phyloP scores from a whole-genome alignment of 2,329 filamentous ascomycete species.

The Fusarium palustre region DNA sequence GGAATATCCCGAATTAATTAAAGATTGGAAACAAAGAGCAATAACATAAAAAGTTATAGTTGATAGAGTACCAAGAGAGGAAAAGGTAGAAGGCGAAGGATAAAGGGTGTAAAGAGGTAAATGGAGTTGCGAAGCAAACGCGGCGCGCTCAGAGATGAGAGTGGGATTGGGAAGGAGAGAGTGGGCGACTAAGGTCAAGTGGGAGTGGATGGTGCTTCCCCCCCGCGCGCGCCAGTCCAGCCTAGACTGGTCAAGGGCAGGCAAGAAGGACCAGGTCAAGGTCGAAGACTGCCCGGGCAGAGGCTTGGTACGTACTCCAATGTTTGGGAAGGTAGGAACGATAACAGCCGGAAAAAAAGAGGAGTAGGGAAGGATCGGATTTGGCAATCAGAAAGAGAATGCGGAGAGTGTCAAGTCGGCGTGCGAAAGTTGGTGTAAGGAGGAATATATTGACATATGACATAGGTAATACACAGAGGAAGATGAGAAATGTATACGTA shows the following conservation, averaged over 20 bases:
- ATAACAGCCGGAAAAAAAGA: conserved; percentile 38
- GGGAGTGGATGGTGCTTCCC: conserved; percentile 32
- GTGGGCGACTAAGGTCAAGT: conserved; percentile 39
- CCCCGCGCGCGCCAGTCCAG: conserved; percentile 41
- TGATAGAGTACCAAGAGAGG: conserved; percentile 10
- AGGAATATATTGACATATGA: neutral
- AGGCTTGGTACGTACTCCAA: conserved; percentile 34
- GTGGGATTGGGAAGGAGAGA: conserved; percentile 36
- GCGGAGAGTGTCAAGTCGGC: conserved; percentile 2
- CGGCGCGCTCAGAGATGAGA: conserved; percentile 40
- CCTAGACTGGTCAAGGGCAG: conserved; percentile 31
- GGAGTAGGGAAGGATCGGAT: conserved; percentile 23
- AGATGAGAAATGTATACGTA: neutral
- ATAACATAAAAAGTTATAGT: conserved; percentile 5
- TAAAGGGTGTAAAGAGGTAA: conserved; percentile 21
- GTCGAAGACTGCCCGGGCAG: conserved; percentile 6
- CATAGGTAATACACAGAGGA: neutral
- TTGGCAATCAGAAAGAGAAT: conserved; percentile 16
- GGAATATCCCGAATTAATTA: neutral
- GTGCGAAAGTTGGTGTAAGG: neutral
- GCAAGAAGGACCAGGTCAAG: conserved; percentile 13
- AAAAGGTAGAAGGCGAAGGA: conserved; percentile 2
- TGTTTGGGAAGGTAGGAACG: conserved; percentile 17
- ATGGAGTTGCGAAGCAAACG: conserved; percentile 37
- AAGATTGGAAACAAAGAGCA: neutral